Evolutionary conservation across 352 stramenopile genomes (phyloP).

Genomic region (Phytophthora quininea): DNA sequence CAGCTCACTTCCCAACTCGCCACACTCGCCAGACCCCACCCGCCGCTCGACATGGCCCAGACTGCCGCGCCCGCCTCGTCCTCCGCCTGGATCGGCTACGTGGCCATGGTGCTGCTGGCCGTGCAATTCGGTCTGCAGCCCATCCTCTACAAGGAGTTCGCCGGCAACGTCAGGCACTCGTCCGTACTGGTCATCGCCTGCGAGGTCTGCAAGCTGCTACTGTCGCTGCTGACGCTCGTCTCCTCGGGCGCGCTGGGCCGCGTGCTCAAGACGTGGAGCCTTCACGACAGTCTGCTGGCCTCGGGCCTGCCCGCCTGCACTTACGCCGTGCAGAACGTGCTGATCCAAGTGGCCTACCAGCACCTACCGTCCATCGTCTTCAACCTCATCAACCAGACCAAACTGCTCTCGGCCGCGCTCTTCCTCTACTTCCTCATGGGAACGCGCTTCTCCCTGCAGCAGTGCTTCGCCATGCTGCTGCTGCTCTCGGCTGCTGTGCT

Average conservation of each 20-base stretch:
- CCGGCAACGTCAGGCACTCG: constrained; percentile 51
- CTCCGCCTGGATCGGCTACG: constrained; percentile 39
- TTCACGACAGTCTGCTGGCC: constrained; percentile 61
- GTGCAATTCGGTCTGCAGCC: constrained; percentile 87
- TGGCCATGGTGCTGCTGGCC: constrained; percentile 69
- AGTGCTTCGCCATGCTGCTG: constrained; percentile 81
- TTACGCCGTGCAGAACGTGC: constrained; percentile 88
- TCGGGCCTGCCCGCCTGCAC: constrained; percentile 81
- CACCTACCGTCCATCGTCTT: constrained; percentile 84
- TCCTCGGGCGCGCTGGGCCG: constrained; percentile 36
- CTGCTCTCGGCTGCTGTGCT: constrained; percentile 71
- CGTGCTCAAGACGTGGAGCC: constrained; percentile 60
- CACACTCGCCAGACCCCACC: constrained; percentile 2
- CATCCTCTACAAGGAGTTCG: constrained; percentile 85
- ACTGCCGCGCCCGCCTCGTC: background rate
- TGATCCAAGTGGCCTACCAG: constrained; percentile 86
- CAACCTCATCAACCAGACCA: constrained; percentile 90
- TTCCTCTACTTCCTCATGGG: constrained; percentile 82
- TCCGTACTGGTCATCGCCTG: constrained; percentile 81
- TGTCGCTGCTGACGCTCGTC: constrained; percentile 57
- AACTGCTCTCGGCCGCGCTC: constrained; percentile 81
- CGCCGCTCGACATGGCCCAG: no score
- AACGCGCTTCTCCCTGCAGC: constrained; percentile 67
- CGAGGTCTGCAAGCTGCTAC: constrained; percentile 71
- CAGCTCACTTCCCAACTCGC: constrained; percentile 27